phyloP scores from a whole-genome alignment of 2,329 filamentous ascomycete genomes.

The Aureobasidium sp. region DNA sequence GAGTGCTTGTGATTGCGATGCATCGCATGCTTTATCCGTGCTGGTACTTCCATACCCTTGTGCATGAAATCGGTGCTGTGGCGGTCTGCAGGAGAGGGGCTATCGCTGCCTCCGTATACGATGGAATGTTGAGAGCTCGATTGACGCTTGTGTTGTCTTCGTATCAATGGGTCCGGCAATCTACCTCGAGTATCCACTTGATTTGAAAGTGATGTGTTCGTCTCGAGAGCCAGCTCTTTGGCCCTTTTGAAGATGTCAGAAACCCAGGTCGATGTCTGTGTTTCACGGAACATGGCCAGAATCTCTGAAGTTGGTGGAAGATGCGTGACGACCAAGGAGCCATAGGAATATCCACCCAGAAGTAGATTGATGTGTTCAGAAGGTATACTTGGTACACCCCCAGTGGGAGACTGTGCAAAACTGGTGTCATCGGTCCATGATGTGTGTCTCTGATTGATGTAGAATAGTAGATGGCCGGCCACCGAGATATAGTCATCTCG shows the following conservation, averaged over 20 bases:
- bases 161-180: constrained; percentile 19
- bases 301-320: constrained; percentile 56
- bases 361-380: constrained; percentile 38
- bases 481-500: constrained; percentile 75
- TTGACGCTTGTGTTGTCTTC: constrained; percentile 13
- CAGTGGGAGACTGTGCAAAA: background rate
- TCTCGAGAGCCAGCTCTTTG: constrained; percentile 57
- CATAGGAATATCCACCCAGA: constrained; percentile 83
- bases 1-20: constrained; percentile 21
- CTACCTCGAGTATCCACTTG: constrained; percentile 29
- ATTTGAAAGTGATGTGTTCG: constrained; percentile 27
- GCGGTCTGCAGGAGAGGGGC: background rate
- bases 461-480: constrained; percentile 70
- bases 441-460: constrained; percentile 39
- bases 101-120: constrained; percentile 38
- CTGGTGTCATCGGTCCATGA: background rate
- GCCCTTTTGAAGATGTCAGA: constrained; percentile 66
- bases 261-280: constrained; percentile 49
- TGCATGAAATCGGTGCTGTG: constrained; percentile 15
- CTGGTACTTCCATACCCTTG: constrained; percentile 20
- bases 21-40: constrained; percentile 26
- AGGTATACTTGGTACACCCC: background rate
- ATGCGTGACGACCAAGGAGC: constrained; percentile 69
- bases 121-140: constrained; percentile 23
- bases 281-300: constrained; percentile 50